Evolutionary conservation across 331 rosid species (phyloP).

Genomic region (Rosa hybrid): DNA sequence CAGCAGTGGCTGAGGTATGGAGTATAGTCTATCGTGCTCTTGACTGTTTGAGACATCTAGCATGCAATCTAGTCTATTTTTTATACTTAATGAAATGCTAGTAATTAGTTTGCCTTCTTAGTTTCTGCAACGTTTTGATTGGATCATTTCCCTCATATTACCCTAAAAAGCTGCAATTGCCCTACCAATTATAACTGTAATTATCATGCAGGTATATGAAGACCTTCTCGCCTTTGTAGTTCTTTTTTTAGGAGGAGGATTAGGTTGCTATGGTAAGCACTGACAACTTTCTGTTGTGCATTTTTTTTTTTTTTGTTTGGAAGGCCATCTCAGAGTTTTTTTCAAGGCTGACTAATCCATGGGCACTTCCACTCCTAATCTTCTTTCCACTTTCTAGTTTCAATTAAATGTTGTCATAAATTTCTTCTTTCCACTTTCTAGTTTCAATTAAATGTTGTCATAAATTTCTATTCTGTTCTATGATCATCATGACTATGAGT

Average conservation of each 20-base stretch:
- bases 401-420: neutral
- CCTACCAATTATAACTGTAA: conserved; percentile 16
- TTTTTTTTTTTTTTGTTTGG: neutral
- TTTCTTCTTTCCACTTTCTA: neutral
- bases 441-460: neutral
- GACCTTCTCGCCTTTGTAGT: conserved; percentile 42
- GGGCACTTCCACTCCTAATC: neutral
- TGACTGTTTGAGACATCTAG: conserved; percentile 5
- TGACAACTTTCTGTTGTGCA: neutral
- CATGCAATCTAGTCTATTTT: neutral
- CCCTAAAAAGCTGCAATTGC: neutral
- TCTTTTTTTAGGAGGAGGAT: conserved; percentile 55
- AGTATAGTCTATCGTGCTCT: conserved; percentile 1
- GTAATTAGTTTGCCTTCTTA: neutral
- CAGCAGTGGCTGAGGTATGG: conserved; percentile 54
- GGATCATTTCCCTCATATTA: neutral
- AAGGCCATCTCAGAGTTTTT: neutral
- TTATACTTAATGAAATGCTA: neutral
- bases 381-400: neutral
- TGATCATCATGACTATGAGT: neutral
- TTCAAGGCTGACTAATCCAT: neutral
- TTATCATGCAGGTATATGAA: conserved; percentile 57
- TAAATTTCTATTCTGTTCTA: neutral
- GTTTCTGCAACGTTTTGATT: neutral
- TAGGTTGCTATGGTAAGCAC: conserved; percentile 66